phyloP scores from a whole-genome alignment of 2,329 filamentous ascomycete genomes.

The Pseudogymnoascus sp. region DNA sequence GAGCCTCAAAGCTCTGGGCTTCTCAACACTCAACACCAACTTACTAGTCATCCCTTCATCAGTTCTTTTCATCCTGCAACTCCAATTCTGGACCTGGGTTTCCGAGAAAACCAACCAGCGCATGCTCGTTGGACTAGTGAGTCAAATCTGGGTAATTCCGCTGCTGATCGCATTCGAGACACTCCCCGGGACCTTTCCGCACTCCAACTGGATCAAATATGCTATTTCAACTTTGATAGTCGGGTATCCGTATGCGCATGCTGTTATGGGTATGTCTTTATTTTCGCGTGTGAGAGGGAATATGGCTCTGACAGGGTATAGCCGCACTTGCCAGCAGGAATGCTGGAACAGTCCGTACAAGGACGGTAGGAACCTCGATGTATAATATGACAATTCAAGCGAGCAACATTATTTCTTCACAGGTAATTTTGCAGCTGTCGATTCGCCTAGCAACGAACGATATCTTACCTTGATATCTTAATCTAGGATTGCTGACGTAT shows the following conservation, averaged over 20 bases:
- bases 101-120: constrained; percentile 34
- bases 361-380: constrained; percentile 51
- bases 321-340: constrained; percentile 4
- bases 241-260: constrained; percentile 11
- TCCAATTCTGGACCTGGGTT: constrained; percentile 39
- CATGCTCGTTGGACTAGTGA: constrained; percentile 28
- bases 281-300: no score
- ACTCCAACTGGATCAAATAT: constrained; percentile 23
- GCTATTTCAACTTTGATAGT: constrained; percentile 27
- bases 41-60: constrained; percentile 37
- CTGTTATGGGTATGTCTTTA: constrained; percentile 30
- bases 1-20: background rate
- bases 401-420: background rate
- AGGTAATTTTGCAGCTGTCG: background rate
- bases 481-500: no score
- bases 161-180: constrained; percentile 27
- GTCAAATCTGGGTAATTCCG: constrained; percentile 33
- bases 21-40: constrained; percentile 34
- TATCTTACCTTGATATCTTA: background rate
- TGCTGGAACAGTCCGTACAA: constrained; percentile 43
- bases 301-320: no score
- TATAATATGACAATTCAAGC: constrained; percentile 46
- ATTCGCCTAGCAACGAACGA: no score
- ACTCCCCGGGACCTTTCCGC: background rate
- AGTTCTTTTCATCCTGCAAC: constrained; percentile 29